Evolutionary conservation across 2,329 filamentous ascomycete species (phyloP).

Genomic region (Pseudogymnoascus sp.): DNA sequence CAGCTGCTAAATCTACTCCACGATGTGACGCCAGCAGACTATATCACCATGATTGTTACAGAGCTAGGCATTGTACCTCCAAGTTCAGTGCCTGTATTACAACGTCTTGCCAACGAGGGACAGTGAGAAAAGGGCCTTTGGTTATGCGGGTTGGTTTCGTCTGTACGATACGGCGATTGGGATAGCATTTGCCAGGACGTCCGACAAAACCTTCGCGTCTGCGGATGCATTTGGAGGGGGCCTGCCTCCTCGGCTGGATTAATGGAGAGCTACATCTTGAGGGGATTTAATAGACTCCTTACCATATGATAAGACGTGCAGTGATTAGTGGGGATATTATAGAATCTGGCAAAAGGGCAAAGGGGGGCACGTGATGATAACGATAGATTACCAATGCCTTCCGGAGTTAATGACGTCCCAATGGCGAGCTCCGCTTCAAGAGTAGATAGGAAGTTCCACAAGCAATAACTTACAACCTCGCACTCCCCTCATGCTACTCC

Average conservation of each 20-base stretch:
- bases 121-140: neutral
- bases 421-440: neutral
- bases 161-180: constrained; percentile 1
- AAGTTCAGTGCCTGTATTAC: constrained; percentile 72
- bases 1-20: constrained; percentile 73
- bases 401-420: neutral
- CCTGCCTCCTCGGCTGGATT: neutral
- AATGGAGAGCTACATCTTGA: neutral
- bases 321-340: neutral
- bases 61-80: constrained; percentile 84
- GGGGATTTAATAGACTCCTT: neutral
- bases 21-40: constrained; percentile 82
- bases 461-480: neutral
- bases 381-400: neutral
- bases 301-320: neutral
- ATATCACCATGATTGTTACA: constrained; percentile 82
- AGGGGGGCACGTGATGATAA: constrained; percentile 1
- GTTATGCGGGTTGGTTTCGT: constrained; percentile 5
- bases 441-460: constrained; percentile 3
- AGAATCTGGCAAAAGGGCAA: neutral
- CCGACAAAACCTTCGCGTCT: neutral
- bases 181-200: neutral
- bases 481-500: neutral
- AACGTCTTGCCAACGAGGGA: constrained; percentile 34
- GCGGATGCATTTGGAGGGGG: neutral